Percentiles rank a stretch among this genome's conserved stretches.
phyloP scores from a whole-genome alignment of 2,329 filamentous ascomycete genomes.

The Fusarium sp. region DNA sequence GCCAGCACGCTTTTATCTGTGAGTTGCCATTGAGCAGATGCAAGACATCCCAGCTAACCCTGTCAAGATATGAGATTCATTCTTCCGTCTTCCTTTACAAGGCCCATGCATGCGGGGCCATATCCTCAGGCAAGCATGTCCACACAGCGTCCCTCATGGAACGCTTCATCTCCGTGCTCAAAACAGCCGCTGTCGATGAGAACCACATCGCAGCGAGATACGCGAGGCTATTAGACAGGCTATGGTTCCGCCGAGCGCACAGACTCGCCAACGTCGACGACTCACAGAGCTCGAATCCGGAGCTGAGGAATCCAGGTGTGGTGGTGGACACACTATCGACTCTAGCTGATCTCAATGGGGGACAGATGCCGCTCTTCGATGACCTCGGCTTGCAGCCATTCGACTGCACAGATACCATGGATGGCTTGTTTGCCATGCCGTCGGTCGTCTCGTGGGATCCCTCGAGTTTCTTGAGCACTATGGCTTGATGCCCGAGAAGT shows the following conservation, averaged over 20 bases:
- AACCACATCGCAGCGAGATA: conserved; percentile 20
- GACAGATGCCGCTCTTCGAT: conserved; percentile 8
- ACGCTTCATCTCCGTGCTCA: conserved; percentile 14
- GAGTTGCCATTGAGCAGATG: neutral
- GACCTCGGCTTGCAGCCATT: conserved; percentile 22
- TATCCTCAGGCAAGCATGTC: conserved; percentile 3
- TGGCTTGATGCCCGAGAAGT: neutral
- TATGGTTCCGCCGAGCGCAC: conserved; percentile 5
- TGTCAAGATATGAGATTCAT: conserved; percentile 19
- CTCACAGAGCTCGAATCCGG: neutral
- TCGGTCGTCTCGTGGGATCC: conserved; percentile 15
- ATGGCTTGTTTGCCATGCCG: conserved; percentile 15
- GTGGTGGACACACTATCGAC: conserved; percentile 6
- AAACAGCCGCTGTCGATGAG: conserved; percentile 15
- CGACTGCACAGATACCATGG: conserved; percentile 18
- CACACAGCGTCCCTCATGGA: conserved; percentile 10
- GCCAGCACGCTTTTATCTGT: conserved; percentile 24
- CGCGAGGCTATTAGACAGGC: conserved; percentile 18
- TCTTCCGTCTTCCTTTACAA: conserved; percentile 25
- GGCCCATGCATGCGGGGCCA: conserved; percentile 17
- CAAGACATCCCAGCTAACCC: neutral
- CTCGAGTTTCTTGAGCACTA: conserved; percentile 6
- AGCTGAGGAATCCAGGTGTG: neutral
- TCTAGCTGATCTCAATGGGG: conserved; percentile 3
- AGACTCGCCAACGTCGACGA: neutral